Base-by-base conservation (phyloP, 164 flowering plant genomes). In the grape (Vitis vinifera) region DNA sequence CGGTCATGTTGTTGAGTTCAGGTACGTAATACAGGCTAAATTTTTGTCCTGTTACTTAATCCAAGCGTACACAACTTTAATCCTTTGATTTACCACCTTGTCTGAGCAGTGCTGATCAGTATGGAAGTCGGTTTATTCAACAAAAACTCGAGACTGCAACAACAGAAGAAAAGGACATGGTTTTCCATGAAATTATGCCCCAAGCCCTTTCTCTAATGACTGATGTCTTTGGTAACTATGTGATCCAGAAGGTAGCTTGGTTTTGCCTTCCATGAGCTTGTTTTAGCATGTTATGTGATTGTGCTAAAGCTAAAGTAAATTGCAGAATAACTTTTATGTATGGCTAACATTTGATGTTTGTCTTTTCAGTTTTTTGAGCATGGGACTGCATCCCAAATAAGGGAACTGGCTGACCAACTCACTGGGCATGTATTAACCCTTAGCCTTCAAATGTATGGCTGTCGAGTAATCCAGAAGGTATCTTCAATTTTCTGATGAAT, bases 181-280 rank as follows among this genome's bases (percentile, higher is more conserved):
- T 96, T 47, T 96, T 88, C 68, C 76, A 81, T 66, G 99, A 96
- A 78, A 91, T 96, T 49, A 83, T 87, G 83, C 99, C 99, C 30
- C 91, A 84, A 63, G 97, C 96, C n/a, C 86, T 87, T 73, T 75
- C 94, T 10, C 77, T 96, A 69, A 96, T 96, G 96, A 96, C 97
- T 63, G 98, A 96, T 78, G 99, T 96, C 16, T 96, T 96, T 83
- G 99, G 99, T 51, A 96, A 96, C 71, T 96, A 96, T 84, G 98
- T 96, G 68, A 84, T 96, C 76, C 99, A 96, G 72, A 96, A 96
- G 97, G 99, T 96, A 81, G 11, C 27, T 49, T 71, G 47, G 27
- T 51, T 16, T 44, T 27, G 51, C 29, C 17, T 59, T 57, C 49
- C 14, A 67, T 13, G 6, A 59, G 13, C 29, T 55, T 44, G 44